Percentiles rank a stretch among this genome's conserved stretches.
Conservation (phyloP, 768 basidiomycete species). For the Lentinula sp. region DNA sequence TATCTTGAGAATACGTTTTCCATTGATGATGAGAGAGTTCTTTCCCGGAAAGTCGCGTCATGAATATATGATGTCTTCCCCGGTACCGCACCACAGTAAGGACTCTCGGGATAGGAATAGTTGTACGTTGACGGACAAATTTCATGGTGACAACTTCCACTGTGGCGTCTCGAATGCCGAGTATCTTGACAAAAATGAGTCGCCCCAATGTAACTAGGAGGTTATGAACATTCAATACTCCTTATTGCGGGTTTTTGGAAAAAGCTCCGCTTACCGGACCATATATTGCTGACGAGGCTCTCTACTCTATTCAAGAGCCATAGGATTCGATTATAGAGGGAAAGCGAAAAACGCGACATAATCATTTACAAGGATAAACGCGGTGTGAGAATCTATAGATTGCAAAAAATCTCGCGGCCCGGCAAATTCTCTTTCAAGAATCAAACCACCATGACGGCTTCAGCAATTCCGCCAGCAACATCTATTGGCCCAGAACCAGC, state of each 20-base stretch:
- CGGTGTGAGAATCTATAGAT: no score
- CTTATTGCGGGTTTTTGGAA: no score
- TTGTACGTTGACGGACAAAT: constrained; percentile 1
- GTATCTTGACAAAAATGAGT: constrained; percentile 1
- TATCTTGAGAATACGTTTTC: background rate
- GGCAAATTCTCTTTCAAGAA: no score
- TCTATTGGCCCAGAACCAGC: background rate
- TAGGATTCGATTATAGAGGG: no score
- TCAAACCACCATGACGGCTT: background rate
- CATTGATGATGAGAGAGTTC: background rate
- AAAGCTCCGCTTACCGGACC: no score
- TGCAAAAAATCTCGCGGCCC: no score
- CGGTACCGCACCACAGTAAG: background rate
- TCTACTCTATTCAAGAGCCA: no score
- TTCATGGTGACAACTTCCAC: constrained; percentile 3
- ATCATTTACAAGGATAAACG: no score
- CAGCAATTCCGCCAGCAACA: background rate
- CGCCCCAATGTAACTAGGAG: background rate
- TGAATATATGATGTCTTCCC: background rate
- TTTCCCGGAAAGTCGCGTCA: constrained; percentile 1
- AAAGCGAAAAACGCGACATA: no score
- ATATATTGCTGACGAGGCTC: no score
- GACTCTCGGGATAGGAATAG: background rate
- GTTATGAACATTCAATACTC: no score
- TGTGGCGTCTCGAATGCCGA: background rate